Evolutionary conservation across 805 yeast species (phyloP).

Genomic region (Ogataea glucozyma): DNA sequence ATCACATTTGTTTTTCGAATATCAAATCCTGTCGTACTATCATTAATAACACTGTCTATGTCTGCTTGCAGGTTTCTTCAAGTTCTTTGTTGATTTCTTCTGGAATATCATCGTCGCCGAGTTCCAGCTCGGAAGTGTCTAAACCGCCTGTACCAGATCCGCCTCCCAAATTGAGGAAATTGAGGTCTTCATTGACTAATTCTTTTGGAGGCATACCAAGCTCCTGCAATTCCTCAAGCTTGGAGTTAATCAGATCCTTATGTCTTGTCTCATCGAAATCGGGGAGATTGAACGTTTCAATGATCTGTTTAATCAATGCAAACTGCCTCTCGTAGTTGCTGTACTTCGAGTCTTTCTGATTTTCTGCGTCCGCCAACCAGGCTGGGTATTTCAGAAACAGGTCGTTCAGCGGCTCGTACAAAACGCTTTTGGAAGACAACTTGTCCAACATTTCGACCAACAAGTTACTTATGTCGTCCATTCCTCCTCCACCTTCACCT

Average conservation of each 20-base stretch:
- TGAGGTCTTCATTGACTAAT: constrained; percentile 47
- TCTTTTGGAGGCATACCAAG: constrained; percentile 82
- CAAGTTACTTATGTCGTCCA: constrained; percentile 50
- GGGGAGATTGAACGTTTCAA: constrained; percentile 64
- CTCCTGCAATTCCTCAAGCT: constrained; percentile 69
- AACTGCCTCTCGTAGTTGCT: constrained; percentile 62
- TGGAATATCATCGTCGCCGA: constrained; percentile 55
- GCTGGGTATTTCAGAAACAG: constrained; percentile 69
- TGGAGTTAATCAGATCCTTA: constrained; percentile 53
- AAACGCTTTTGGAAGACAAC: constrained; percentile 78
- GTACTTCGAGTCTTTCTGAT: constrained; percentile 38
- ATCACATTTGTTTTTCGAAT: neutral
- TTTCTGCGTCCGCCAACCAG: constrained; percentile 59
- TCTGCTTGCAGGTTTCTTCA: constrained; percentile 54
- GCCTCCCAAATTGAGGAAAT: constrained; percentile 37
- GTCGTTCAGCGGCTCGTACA: constrained; percentile 87
- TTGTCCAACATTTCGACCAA: constrained; percentile 76
- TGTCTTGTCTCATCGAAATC: constrained; percentile 55
- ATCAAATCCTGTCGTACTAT: neutral
- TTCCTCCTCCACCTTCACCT: constrained; percentile 25
- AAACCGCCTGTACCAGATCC: neutral
- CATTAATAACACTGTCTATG: constrained; percentile 5
- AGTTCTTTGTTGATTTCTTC: constrained; percentile 51
- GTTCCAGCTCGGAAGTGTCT: constrained; percentile 41
- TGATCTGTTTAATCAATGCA: constrained; percentile 58